A percentile compares a stretch with the other conserved stretches of the same genome.
Conservation (phyloP, 2,329 filamentous ascomycete species). For the Neodidymelliopsis sp. region DNA sequence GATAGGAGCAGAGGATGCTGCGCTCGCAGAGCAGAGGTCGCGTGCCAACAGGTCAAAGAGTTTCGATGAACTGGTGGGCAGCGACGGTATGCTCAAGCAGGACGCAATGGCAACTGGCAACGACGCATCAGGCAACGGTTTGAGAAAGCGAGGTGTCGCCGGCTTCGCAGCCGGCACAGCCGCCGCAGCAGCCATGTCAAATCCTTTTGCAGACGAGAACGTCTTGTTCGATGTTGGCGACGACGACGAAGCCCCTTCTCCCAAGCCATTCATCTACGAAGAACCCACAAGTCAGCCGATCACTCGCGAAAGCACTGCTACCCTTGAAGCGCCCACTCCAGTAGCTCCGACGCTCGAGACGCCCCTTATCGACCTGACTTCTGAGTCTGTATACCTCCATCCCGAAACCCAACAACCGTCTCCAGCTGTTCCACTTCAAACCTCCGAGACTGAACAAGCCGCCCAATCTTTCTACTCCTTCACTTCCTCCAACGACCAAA, state of each 20-base stretch:
- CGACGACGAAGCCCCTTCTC: conserved; percentile 40
- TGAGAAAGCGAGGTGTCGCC: conserved; percentile 41
- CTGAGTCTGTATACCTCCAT: conserved; percentile 21
- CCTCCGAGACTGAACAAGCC: conserved; percentile 28
- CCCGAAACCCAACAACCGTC: conserved; percentile 14
- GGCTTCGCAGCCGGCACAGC: conserved; percentile 52
- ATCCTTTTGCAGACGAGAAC: conserved; percentile 56
- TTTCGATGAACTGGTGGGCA: conserved; percentile 53
- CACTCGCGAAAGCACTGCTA: conserved; percentile 39
- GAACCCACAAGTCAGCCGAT: conserved; percentile 19
- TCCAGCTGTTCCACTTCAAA: conserved; percentile 24
- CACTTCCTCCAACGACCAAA: conserved; percentile 32
- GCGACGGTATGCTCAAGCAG: conserved; percentile 49
- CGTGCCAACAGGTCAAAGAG: conserved; percentile 35
- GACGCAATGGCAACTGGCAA: conserved; percentile 35
- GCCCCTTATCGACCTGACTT: conserved; percentile 44
- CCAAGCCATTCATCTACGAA: conserved; percentile 35
- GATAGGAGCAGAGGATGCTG: conserved; percentile 41
- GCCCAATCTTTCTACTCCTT: conserved; percentile 50
- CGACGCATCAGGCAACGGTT: conserved; percentile 25
- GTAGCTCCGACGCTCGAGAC: no score
- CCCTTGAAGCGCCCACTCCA: conserved; percentile 39
- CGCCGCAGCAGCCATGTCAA: conserved; percentile 43
- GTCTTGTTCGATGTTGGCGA: conserved; percentile 54
- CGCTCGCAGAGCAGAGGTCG: conserved; percentile 29